Conservation (phyloP, 495 filamentous ascomycete genomes). For the Lepidopterella palustris region DNA sequence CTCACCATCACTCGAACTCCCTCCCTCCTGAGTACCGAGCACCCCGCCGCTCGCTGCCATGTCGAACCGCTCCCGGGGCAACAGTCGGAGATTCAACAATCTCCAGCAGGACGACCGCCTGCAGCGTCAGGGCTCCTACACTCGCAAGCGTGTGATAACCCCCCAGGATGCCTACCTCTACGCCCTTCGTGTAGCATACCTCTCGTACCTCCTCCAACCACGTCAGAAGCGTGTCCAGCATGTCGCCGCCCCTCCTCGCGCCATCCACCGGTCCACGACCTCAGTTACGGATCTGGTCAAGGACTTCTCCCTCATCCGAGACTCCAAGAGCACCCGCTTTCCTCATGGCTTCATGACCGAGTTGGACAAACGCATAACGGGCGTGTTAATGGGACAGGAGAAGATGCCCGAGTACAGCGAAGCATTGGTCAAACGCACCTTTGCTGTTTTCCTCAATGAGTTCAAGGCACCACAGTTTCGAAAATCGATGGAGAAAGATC, state of each 20-base stretch:
- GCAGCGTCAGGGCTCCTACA: constrained; percentile 46
- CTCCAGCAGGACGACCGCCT: constrained; percentile 49
- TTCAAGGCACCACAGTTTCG: constrained; percentile 66
- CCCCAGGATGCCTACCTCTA: constrained; percentile 78
- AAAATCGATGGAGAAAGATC: constrained; percentile 83
- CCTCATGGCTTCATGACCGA: constrained; percentile 70
- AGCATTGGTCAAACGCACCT: constrained; percentile 68
- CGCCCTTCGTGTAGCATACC: constrained; percentile 84
- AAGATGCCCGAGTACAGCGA: constrained; percentile 72
- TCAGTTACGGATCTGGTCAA: constrained; percentile 64
- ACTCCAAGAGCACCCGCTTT: constrained; percentile 70
- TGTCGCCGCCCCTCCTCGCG: constrained; percentile 54
- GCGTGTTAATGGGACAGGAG: constrained; percentile 62
- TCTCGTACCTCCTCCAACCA: constrained; percentile 88
- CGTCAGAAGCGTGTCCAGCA: constrained; percentile 80
- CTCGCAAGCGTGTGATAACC: constrained; percentile 45
- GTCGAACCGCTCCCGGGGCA: constrained; percentile 20
- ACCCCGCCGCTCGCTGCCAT: constrained; percentile 13
- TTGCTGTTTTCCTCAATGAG: constrained; percentile 71
- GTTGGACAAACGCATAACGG: constrained; percentile 61
- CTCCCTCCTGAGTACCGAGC: not conserved
- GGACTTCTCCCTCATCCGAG: constrained; percentile 67
- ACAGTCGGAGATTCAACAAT: constrained; percentile 41
- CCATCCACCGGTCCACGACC: constrained; percentile 58
- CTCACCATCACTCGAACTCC: not conserved